A percentile compares a stretch with the other conserved stretches of the same genome.
These are phyloP conservation scores for Blastomyces percursus DNA, from an alignment of 2,329 filamentous ascomycete species.

Conservation along the genomic window DNA sequence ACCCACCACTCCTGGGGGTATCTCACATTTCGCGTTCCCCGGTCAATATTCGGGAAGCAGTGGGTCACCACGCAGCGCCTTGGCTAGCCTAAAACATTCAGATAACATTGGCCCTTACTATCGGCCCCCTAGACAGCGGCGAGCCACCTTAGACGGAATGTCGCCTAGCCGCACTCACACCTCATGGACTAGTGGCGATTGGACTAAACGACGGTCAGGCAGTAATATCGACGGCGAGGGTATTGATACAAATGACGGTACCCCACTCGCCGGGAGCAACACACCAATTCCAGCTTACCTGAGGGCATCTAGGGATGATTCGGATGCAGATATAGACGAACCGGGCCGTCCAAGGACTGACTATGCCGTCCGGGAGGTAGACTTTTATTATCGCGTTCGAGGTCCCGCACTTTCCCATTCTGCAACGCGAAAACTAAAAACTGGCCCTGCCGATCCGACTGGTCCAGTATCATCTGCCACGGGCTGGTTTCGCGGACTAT, in stretches of 20 bases:
- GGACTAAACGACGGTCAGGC: conserved; percentile 32
- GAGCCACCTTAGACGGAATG: conserved; percentile 48
- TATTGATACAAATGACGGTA: conserved; percentile 26
- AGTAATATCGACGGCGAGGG: conserved; percentile 27
- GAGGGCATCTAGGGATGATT: conserved; percentile 42
- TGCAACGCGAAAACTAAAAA: conserved; percentile 75
- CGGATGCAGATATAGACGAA: conserved; percentile 39
- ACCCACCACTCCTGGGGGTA: conserved; percentile 62
- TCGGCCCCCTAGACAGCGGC: conserved; percentile 64
- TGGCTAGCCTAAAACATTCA: conserved; percentile 38
- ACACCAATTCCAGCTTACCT: conserved; percentile 46
- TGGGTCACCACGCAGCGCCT: conserved; percentile 31
- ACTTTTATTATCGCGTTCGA: conserved; percentile 91
- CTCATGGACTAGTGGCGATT: conserved; percentile 39
- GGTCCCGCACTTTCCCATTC: conserved; percentile 76
- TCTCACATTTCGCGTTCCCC: conserved; percentile 49
- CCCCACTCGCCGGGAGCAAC: conserved; percentile 34
- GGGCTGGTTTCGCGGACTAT: conserved; percentile 72
- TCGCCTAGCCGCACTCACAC: conserved; percentile 35
- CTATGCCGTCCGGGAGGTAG: conserved; percentile 87
- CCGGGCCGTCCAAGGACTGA: conserved; percentile 53
- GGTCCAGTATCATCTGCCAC: conserved; percentile 80
- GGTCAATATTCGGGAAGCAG: conserved; percentile 40
- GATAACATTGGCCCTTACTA: conserved; percentile 71
- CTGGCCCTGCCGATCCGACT: conserved; percentile 87